These are phyloP conservation scores for Mortierella polycephala DNA, from an alignment of 371 early-diverging fungal species.

Conservation along the genomic window DNA sequence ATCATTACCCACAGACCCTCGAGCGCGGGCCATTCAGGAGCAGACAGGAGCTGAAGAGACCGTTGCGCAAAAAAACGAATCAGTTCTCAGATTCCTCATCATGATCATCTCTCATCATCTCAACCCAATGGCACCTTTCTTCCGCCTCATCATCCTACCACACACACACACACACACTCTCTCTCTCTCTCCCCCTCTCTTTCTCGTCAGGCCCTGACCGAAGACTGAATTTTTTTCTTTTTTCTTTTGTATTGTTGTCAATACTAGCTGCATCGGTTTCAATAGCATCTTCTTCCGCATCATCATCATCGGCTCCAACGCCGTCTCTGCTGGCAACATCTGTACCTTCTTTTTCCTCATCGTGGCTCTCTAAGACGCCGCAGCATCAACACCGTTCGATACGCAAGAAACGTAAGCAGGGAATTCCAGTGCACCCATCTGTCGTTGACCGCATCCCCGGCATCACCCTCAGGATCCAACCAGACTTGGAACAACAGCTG, in stretches of 20 bases:
- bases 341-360: neutral
- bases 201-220: neutral
- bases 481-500: constrained; percentile 31
- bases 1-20: no score
- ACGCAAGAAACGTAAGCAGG: constrained; percentile 51
- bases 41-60: no score
- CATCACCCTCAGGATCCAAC: constrained; percentile 48
- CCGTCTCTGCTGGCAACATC: neutral
- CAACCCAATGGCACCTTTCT: no score
- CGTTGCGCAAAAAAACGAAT: neutral
- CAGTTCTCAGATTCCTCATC: neutral
- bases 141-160: neutral
- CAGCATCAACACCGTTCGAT: constrained; percentile 1
- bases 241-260: no score
- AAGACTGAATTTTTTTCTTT: no score
- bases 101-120: neutral
- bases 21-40: no score
- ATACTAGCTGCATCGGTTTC: neutral
- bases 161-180: neutral
- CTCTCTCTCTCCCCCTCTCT: neutral
- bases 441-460: constrained; percentile 46
- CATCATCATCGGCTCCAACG: neutral
- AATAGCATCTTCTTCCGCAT: neutral
- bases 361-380: neutral
- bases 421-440: constrained; percentile 40